Evolutionary conservation across 805 yeast species (phyloP).

Genomic region (Hyphopichia homilentoma): DNA sequence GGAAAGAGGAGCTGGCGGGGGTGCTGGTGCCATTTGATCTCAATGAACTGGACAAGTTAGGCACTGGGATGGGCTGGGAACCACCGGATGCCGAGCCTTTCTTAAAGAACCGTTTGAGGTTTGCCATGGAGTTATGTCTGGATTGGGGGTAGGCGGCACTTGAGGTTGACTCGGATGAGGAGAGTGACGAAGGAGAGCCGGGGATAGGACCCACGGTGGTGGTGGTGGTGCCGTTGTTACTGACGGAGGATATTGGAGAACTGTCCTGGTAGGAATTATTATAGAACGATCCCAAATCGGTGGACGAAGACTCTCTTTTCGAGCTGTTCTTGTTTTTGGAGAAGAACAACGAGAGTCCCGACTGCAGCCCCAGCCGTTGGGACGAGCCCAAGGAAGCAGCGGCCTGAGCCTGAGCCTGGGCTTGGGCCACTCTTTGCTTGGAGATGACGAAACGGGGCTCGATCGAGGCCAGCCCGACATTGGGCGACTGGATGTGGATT

Average conservation of each 20-base stretch:
- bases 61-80: constrained; percentile 11
- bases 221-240: constrained; percentile 1
- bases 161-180: constrained; percentile 37
- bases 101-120: constrained; percentile 69
- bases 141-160: constrained; percentile 31
- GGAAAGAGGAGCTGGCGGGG: constrained; percentile 9
- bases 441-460: constrained; percentile 86
- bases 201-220: constrained; percentile 9
- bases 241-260: constrained; percentile 10
- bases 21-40: constrained; percentile 14
- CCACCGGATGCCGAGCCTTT: constrained; percentile 24
- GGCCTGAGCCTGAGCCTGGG: constrained; percentile 47
- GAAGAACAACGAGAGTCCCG: constrained; percentile 50
- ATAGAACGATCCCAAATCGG: constrained; percentile 40
- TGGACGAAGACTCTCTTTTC: constrained; percentile 31
- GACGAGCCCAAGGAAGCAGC: constrained; percentile 32
- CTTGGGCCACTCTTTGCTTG: constrained; percentile 63
- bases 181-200: constrained; percentile 30
- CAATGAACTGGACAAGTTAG: constrained; percentile 22
- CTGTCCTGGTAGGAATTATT: constrained; percentile 31
- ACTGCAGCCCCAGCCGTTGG: constrained; percentile 40
- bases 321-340: constrained; percentile 35
- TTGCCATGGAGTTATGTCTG: constrained; percentile 77
- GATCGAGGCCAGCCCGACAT: constrained; percentile 51
- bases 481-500: constrained; percentile 69